phyloP scores from a whole-genome alignment of 768 basidiomycete genomes.

The Rhodotorula graminis region DNA sequence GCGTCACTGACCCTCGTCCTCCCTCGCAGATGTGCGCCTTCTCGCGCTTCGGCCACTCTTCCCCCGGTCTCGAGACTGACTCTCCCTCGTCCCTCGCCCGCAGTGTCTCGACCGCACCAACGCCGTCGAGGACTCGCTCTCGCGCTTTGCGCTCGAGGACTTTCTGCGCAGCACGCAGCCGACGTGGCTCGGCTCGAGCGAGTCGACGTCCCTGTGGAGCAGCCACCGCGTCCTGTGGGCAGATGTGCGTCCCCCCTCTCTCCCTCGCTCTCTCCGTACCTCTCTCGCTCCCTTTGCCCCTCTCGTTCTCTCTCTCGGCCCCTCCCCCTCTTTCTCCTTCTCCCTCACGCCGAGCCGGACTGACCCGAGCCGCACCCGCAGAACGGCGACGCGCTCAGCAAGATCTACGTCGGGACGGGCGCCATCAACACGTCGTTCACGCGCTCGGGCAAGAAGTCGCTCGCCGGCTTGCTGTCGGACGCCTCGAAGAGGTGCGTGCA shows the following conservation, averaged over 20 bases:
- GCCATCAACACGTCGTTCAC: conserved; percentile 94
- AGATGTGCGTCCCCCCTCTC: conserved; percentile 51
- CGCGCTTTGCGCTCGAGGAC: conserved; percentile 70
- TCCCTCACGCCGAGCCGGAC: not conserved
- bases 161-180: conserved; percentile 69
- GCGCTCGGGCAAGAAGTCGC: conserved; percentile 78
- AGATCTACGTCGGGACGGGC: conserved; percentile 77
- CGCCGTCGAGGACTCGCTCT: conserved; percentile 92
- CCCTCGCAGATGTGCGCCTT: not conserved
- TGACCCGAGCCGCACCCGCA: conserved; percentile 43
- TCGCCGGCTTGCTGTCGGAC: conserved; percentile 77
- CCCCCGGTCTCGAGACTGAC: conserved; percentile 6
- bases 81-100: not conserved
- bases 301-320: too few relatives aligned
- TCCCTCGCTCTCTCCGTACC: too few relatives aligned
- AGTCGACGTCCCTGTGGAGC: conserved; percentile 60
- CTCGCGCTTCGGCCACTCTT: not conserved
- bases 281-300: too few relatives aligned
- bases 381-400: conserved; percentile 85
- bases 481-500: conserved; percentile 67
- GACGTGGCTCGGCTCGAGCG: conserved; percentile 58
- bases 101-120: conserved; percentile 90
- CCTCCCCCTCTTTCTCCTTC: not conserved
- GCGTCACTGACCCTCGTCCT: not conserved
- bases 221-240: conserved; percentile 94